Percentiles rank a stretch among this genome's conserved stretches.
Conservation (phyloP, 2,329 filamentous ascomycete genomes). For the Fusarium sp. region DNA sequence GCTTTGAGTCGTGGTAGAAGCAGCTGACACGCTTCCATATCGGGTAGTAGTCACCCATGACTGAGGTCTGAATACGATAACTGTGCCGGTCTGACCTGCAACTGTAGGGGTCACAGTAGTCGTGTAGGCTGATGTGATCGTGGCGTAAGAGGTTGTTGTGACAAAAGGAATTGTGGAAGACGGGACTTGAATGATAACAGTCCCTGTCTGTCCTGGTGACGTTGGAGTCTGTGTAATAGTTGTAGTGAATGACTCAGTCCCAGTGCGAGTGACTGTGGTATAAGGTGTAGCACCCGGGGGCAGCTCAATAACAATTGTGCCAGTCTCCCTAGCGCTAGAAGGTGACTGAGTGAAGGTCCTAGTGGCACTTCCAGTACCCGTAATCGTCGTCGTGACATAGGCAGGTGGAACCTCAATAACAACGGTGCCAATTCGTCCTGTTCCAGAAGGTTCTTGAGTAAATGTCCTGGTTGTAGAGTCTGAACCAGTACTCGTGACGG, state of each 20-base stretch:
- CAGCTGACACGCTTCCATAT: background rate
- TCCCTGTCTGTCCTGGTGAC: background rate
- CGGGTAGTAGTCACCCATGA: background rate
- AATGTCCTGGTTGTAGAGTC: background rate
- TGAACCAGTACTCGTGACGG: background rate
- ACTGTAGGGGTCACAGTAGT: background rate
- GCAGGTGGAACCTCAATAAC: background rate
- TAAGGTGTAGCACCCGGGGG: background rate
- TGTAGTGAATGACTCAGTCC: background rate
- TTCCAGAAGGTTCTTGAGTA: background rate
- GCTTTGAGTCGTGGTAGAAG: background rate
- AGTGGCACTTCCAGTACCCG: background rate
- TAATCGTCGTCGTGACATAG: background rate
- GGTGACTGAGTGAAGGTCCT: background rate
- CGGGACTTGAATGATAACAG: background rate
- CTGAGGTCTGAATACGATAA: background rate
- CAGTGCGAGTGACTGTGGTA: background rate
- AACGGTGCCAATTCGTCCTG: background rate
- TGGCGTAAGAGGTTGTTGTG: constrained; percentile 1
- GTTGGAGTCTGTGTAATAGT: background rate
- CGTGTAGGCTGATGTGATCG: background rate
- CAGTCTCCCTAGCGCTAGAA: background rate
- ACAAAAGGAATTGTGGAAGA: background rate
- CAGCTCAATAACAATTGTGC: background rate
- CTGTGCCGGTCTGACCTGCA: background rate